Conservation (phyloP, 129 eudicot genomes). For the Ambrosia trifida region DNA sequence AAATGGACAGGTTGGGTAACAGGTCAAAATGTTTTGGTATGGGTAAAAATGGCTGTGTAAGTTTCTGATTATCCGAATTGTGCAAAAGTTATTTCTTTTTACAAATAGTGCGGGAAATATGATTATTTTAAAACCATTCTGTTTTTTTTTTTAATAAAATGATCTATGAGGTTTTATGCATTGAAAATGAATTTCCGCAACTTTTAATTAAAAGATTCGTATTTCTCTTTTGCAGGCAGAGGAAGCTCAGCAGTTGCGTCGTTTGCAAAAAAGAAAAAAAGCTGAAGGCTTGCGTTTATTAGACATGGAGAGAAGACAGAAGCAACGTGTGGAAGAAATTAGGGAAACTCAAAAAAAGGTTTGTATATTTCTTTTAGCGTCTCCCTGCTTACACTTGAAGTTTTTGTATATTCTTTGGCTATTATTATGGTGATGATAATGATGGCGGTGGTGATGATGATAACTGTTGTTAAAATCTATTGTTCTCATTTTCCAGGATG, state of each 20-base stretch:
- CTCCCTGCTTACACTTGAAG: slow-evolving; percentile 2
- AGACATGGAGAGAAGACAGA: slow-evolving; percentile 92
- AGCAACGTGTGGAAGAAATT: slow-evolving; percentile 80
- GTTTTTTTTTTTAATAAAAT: not conserved
- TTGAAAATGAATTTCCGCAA: not conserved
- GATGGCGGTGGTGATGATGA: not conserved
- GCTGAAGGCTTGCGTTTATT: slow-evolving; percentile 67
- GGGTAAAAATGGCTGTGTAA: not conserved
- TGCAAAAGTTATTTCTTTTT: not conserved
- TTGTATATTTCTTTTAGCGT: slow-evolving; percentile 16
- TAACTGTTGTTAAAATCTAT: not conserved
- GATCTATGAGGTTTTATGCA: not conserved
- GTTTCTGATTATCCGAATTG: not conserved
- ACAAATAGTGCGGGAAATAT: not conserved
- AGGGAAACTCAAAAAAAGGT: slow-evolving; percentile 87
- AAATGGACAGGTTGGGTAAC: slow-evolving; percentile 13
- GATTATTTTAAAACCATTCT: not conserved
- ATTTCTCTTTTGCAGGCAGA: slow-evolving; percentile 55
- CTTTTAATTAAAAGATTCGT: not conserved
- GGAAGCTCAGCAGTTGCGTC: slow-evolving; percentile 75
- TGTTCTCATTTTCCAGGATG: slow-evolving; percentile 48
- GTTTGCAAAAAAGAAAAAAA: slow-evolving; percentile 65
- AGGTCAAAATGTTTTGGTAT: not conserved
- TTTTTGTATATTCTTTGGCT: not conserved
- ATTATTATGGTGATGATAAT: not conserved